Percentiles rank a stretch among this genome's conserved stretches.
Conservation (phyloP, 2,329 filamentous ascomycete species). For the Alternaria viburni region DNA sequence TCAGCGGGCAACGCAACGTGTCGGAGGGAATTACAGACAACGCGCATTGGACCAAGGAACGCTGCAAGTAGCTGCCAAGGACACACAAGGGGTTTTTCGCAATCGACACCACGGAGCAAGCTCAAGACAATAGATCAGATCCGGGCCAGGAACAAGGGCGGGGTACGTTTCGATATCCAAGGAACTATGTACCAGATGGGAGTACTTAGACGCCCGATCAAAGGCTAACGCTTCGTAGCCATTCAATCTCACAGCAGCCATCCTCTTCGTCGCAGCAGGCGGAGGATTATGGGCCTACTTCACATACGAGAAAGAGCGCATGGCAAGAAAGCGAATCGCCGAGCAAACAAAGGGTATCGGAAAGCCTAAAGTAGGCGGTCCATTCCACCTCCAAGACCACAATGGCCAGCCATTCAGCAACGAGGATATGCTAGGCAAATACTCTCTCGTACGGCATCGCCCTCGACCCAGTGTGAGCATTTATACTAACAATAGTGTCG, state of each 20-base stretch:
- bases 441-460: slow-evolving; percentile 68
- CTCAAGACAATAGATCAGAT: slow-evolving; percentile 49
- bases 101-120: slow-evolving; percentile 32
- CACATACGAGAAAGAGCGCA: slow-evolving; percentile 86
- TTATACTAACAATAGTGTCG: slow-evolving; percentile 4
- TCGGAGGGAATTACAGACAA: slow-evolving; percentile 16
- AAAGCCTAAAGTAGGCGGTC: slow-evolving; percentile 88
- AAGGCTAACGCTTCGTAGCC: slow-evolving; percentile 61
- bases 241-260: slow-evolving; percentile 89
- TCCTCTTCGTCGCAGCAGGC: slow-evolving; percentile 83
- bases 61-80: slow-evolving; percentile 7
- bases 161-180: slow-evolving; percentile 27
- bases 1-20: slow-evolving; percentile 16
- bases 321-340: slow-evolving; percentile 86
- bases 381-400: slow-evolving; percentile 82
- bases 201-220: neutral
- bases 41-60: neutral
- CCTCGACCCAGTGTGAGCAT: neutral
- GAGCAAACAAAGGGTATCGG: slow-evolving; percentile 94
- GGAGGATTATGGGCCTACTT: slow-evolving; percentile 86
- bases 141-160: slow-evolving; percentile 42
- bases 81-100: slow-evolving; percentile 35
- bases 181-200: neutral
- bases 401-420: slow-evolving; percentile 79
- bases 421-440: slow-evolving; percentile 83